These are phyloP conservation scores for Xylaria sp. DNA, from an alignment of 2,329 filamentous ascomycete species.

Conservation along the genomic window DNA sequence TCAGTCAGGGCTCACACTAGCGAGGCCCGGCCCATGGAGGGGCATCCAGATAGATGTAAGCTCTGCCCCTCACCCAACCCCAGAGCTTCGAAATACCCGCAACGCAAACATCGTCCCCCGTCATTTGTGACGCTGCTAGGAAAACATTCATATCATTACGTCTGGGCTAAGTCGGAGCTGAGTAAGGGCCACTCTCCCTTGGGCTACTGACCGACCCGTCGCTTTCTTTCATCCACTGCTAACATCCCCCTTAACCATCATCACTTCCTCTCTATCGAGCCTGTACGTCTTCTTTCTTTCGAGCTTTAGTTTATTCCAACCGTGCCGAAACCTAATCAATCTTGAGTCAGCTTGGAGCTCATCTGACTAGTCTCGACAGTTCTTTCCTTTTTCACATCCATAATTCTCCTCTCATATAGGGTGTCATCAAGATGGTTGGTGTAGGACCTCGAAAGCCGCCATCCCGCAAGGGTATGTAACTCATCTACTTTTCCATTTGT, in stretches of 20 bases:
- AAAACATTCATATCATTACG: constrained; percentile 9
- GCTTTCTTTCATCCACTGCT: neutral
- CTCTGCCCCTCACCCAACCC: constrained; percentile 29
- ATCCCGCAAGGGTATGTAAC: constrained; percentile 73
- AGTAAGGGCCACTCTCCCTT: constrained; percentile 31
- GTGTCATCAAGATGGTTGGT: constrained; percentile 59
- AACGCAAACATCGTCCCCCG: constrained; percentile 20
- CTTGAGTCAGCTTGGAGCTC: neutral
- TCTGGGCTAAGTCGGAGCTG: constrained; percentile 18
- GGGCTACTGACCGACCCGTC: neutral
- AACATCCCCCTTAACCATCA: constrained; percentile 21
- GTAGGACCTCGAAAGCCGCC: constrained; percentile 62
- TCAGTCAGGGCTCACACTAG: neutral
- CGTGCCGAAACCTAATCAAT: no score
- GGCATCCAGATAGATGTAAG: constrained; percentile 7
- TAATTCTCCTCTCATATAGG: constrained; percentile 26
- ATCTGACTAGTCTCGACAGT: constrained; percentile 11
- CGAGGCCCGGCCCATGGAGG: neutral
- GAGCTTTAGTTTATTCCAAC: neutral
- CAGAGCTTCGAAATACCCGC: constrained; percentile 24
- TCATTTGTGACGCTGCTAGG: neutral
- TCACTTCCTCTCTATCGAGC: neutral
- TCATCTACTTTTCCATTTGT: constrained; percentile 20
- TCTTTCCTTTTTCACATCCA: constrained; percentile 39
- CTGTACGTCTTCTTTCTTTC: constrained; percentile 11